Base-by-base conservation (phyloP, 305 asterid species). In the Stenogyne calaminthoides region DNA sequence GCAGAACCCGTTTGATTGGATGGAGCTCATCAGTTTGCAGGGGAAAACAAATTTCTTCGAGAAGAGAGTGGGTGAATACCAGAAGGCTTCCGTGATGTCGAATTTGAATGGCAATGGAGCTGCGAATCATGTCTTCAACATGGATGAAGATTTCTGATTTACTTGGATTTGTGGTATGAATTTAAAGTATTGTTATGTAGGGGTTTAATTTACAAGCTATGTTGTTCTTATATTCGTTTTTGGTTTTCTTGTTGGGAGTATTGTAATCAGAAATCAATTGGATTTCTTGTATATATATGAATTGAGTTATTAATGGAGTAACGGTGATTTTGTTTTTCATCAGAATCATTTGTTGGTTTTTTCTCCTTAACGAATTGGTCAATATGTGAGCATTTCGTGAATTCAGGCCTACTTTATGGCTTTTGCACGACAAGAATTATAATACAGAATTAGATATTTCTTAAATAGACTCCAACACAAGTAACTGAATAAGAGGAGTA, bases 31-130 rank as follows among this genome's bases (percentile, higher is more conserved):
- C 52, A 92, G 98, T 49, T 57, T 92, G 77, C 97, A 90, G 80
- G 98, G 98, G 76, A 92, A 92, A 88, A 90, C 97, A 0, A 91
- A 91, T 52, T 87, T 91, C 84, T 91, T 91, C 18, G 97, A 91
- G 89, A 88, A 88, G 55, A 79, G 97, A 52, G 97, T 88, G 16
- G 97, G 95, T 10, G 97, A 90, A 14, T 90, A 90, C 70, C 97
- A 87, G 81, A 88, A 87, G 64, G 95, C 97, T 1, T 85, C 89
- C 0, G 86, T 90, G 9, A 87, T 90, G 97, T 76, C 79, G 0
- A 84, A 86, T 66, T 74, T 90, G 83, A 88, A 79, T 11, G 90
- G 79, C 0, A 85, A 83, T 78, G 90, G 88, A 11, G 77, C 14
- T 3, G 20, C 63, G 9, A 55, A 55, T 40, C 86, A 82, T 65